Percentiles rank a stretch among this genome's conserved stretches.
These are phyloP conservation scores for Gentiana macrophylla DNA, from an alignment of 257 asterid genomes.

Conservation along the genomic window DNA sequence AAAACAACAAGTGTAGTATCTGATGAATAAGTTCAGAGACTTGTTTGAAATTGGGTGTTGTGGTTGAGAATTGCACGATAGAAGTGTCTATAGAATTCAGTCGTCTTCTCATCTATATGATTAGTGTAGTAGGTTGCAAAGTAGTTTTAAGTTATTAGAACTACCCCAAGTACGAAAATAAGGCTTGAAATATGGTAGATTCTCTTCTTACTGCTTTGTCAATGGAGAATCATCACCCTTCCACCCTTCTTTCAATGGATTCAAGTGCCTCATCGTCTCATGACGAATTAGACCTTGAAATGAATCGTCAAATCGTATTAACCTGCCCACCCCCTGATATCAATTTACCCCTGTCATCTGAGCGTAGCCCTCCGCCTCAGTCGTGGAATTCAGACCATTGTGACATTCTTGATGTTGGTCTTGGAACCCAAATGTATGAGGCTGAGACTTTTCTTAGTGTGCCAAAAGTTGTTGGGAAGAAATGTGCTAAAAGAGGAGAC, in stretches of 20 bases:
- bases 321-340: slow-evolving; percentile 90
- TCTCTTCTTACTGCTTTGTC: slow-evolving; percentile 52
- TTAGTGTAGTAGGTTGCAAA: slow-evolving; percentile 20
- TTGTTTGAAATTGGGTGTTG: slow-evolving; percentile 22
- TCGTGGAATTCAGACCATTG: slow-evolving; percentile 62
- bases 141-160: slow-evolving; percentile 8
- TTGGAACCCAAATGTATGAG: slow-evolving; percentile 56
- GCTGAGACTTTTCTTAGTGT: slow-evolving; percentile 41
- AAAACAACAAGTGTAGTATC: slow-evolving; percentile 12
- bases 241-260: slow-evolving; percentile 88
- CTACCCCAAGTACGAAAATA: slow-evolving; percentile 10
- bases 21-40: slow-evolving; percentile 18
- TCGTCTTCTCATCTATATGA: slow-evolving; percentile 15
- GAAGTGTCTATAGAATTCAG: slow-evolving; percentile 15
- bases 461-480: slow-evolving; percentile 52
- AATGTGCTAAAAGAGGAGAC: slow-evolving; percentile 67
- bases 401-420: slow-evolving; percentile 82
- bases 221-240: slow-evolving; percentile 91
- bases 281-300: slow-evolving; percentile 68
- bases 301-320: slow-evolving; percentile 52
- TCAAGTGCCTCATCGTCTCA: slow-evolving; percentile 78
- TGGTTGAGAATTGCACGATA: slow-evolving; percentile 20
- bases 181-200: slow-evolving; percentile 51
- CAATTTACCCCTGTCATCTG: slow-evolving; percentile 70
- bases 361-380: slow-evolving; percentile 67